A percentile compares a stretch with the other conserved stretches of the same genome.
Evolutionary conservation across 352 stramenopile species (phyloP).

Genomic region (Globisporangium orthogonon): DNA sequence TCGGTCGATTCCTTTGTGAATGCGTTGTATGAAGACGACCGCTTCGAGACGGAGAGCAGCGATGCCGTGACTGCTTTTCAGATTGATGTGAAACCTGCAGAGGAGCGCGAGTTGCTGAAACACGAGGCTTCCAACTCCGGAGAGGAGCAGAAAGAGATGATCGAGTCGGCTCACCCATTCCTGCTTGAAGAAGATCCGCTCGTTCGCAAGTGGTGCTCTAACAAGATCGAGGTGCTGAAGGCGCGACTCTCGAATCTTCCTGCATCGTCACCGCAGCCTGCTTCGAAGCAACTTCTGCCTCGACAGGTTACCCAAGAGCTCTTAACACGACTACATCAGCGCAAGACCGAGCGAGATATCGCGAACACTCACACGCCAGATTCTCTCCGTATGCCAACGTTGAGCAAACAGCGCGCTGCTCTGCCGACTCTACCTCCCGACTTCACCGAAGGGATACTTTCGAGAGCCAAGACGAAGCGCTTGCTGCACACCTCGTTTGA

Average conservation of each 20-base stretch:
- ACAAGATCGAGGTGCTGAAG: constrained; percentile 4
- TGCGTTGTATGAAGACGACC: constrained; percentile 3
- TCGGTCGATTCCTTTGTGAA: background rate
- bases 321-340: background rate
- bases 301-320: background rate
- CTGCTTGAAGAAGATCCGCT: background rate
- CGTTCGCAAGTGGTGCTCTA: background rate
- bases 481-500: constrained; percentile 14
- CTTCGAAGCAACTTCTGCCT: background rate
- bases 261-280: background rate
- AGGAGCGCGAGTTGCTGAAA: background rate
- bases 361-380: too few relatives aligned
- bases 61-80: background rate
- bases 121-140: too few relatives aligned
- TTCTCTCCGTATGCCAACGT: too few relatives aligned
- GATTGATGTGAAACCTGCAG: background rate
- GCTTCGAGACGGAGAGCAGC: background rate
- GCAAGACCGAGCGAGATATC: background rate
- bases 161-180: background rate
- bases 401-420: background rate
- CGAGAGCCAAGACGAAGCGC: constrained; percentile 12
- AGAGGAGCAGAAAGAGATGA: background rate
- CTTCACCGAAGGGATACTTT: constrained; percentile 12
- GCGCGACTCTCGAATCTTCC: background rate
- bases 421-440: background rate